These are phyloP conservation scores for Gossypium turneri DNA, from an alignment of 345 rosid genomes.

Conservation along the genomic window DNA sequence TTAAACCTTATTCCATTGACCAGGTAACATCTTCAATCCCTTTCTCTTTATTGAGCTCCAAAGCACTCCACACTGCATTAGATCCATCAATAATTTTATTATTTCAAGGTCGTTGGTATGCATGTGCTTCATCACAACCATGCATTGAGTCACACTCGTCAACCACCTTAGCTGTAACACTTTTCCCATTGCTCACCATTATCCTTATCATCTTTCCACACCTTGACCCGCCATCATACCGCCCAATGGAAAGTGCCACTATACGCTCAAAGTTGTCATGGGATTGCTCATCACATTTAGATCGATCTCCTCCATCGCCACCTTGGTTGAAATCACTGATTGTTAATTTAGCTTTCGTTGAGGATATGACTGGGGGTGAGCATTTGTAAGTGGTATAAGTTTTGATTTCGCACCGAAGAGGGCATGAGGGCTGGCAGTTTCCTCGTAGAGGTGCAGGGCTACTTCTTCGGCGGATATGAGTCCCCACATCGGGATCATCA, in stretches of 20 bases:
- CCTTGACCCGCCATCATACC: conserved; percentile 28
- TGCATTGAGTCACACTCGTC: conserved; percentile 38
- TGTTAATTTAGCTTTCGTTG: conserved; percentile 21
- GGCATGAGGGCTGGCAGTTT: conserved; percentile 22
- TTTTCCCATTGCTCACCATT: conserved; percentile 20
- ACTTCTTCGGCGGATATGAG: conserved; percentile 16
- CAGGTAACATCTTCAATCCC: conserved; percentile 36
- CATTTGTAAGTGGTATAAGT: background rate
- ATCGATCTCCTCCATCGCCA: conserved; percentile 26
- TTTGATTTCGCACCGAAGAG: background rate
- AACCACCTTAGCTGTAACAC: conserved; percentile 29
- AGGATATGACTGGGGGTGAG: background rate
- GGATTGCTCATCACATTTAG: conserved; percentile 27
- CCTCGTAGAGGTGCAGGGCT: background rate
- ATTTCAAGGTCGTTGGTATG: conserved; percentile 28
- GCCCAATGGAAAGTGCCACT: conserved; percentile 38
- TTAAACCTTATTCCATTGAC: conserved; percentile 29
- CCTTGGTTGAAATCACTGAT: conserved; percentile 40
- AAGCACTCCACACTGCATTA: conserved; percentile 36
- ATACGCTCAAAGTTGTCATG: conserved; percentile 17
- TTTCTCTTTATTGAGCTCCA: conserved; percentile 21
- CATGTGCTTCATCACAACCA: conserved; percentile 42
- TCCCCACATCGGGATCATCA: conserved; percentile 16
- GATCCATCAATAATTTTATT: conserved; percentile 41
- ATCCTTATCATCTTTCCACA: conserved; percentile 33